These are phyloP conservation scores for Candolleomyces eurysporus DNA, from an alignment of 768 basidiomycete species.

Conservation along the genomic window DNA sequence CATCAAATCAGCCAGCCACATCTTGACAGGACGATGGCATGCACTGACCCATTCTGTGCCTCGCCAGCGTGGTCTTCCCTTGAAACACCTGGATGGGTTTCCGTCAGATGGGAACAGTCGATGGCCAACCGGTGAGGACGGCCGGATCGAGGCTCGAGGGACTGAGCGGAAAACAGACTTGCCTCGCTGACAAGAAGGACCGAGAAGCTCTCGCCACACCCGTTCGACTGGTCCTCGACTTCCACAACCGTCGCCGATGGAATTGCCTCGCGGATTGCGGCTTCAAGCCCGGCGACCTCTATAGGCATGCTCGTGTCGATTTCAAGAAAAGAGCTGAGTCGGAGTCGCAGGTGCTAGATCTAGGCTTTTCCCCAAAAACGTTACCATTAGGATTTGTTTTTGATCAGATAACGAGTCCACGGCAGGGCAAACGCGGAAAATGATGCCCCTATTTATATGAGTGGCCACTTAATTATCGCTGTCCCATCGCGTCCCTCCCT, in stretches of 20 bases:
- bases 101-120: neutral
- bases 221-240: slow-evolving; percentile 74
- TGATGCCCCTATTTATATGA: slow-evolving; percentile 6
- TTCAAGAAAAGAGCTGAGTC: neutral
- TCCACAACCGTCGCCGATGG: slow-evolving; percentile 58
- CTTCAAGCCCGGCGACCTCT: slow-evolving; percentile 51
- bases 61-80: slow-evolving; percentile 72
- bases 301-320: slow-evolving; percentile 53
- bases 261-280: slow-evolving; percentile 59
- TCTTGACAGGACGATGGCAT: neutral
- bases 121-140: neutral
- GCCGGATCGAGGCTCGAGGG: neutral
- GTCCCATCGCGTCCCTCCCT: neutral
- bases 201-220: slow-evolving; percentile 77
- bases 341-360: neutral
- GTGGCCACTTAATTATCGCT: neutral
- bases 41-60: slow-evolving; percentile 64
- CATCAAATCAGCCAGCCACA: neutral
- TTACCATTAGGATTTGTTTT: too few relatives aligned
- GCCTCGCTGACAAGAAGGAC: slow-evolving; percentile 78
- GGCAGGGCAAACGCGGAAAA: neutral
- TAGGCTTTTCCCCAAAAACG: too few relatives aligned
- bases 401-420: neutral
- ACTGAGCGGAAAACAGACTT: slow-evolving; percentile 13
- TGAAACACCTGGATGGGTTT: slow-evolving; percentile 55